Conservation (phyloP, 192 early-diverging fungal species). For the Backusella mclennaniae region DNA sequence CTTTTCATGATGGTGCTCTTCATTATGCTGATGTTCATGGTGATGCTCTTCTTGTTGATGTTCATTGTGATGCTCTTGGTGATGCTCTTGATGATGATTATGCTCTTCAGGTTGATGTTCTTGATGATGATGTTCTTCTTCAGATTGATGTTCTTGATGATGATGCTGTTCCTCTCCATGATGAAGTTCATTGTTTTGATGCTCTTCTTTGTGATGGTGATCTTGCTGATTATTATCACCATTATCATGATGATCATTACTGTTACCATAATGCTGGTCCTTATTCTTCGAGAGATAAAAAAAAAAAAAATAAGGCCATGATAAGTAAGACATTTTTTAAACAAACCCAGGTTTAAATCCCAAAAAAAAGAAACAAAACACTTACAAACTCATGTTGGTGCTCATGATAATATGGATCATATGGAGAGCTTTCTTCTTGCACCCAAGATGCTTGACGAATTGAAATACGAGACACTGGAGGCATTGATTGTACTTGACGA, state of each 20-base stretch:
- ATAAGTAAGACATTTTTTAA: neutral
- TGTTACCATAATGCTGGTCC: neutral
- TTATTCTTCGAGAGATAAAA: neutral
- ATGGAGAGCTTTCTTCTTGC: neutral
- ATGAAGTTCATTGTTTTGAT: neutral
- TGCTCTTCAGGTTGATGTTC: neutral
- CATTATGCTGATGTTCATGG: neutral
- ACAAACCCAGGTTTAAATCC: neutral
- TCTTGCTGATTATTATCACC: neutral
- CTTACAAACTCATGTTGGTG: neutral
- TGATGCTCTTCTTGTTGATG: neutral
- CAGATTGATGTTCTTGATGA: neutral
- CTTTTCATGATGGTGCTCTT: neutral
- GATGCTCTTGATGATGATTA: neutral
- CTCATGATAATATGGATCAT: neutral
- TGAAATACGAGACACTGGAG: constrained; percentile 20
- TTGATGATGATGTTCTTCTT: neutral
- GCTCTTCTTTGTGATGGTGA: neutral
- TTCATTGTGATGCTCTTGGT: neutral
- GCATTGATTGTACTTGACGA: constrained; percentile 17
- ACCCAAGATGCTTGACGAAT: constrained; percentile 11
- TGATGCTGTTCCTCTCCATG: neutral
- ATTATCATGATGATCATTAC: neutral
- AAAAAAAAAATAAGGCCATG: neutral
- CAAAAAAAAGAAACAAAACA: neutral